Percentiles rank a stretch among this genome's conserved stretches.
These are phyloP conservation scores for Hypomontagnella submonticulosa DNA, from an alignment of 495 filamentous ascomycete species.

Conservation along the genomic window DNA sequence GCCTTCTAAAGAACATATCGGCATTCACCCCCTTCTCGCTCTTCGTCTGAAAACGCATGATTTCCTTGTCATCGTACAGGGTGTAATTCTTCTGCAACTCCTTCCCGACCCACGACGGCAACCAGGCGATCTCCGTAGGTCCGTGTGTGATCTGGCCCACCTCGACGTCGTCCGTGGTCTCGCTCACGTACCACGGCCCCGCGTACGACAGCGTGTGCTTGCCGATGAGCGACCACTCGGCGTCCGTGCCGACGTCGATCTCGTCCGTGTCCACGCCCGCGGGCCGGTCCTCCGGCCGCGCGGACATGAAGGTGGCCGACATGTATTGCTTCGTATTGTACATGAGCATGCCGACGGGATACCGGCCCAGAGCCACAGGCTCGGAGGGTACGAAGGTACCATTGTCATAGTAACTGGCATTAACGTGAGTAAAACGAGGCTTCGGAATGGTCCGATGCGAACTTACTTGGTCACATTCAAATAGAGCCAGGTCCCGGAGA, in stretches of 20 bases:
- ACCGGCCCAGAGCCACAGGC: constrained; percentile 12
- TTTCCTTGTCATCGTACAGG: constrained; percentile 18
- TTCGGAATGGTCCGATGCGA: neutral
- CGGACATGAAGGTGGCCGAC: constrained; percentile 39
- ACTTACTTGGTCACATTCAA: constrained; percentile 38
- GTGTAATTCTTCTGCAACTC: constrained; percentile 37
- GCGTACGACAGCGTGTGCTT: constrained; percentile 37
- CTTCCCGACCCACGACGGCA: constrained; percentile 33
- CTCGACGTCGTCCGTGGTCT: constrained; percentile 30
- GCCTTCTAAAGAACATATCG: constrained; percentile 24
- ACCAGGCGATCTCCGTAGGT: constrained; percentile 29
- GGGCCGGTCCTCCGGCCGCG: constrained; percentile 31
- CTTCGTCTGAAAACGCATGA: constrained; percentile 23
- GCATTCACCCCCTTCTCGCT: constrained; percentile 11
- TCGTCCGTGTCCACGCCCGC: constrained; percentile 7
- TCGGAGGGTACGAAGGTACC: constrained; percentile 23
- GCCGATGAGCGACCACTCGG: constrained; percentile 35
- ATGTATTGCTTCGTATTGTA: constrained; percentile 26
- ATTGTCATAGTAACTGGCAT: constrained; percentile 28
- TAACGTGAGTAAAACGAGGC: neutral
- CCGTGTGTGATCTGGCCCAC: constrained; percentile 37
- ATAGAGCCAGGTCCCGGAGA: constrained; percentile 37
- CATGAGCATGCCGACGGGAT: constrained; percentile 29
- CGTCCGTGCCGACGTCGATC: constrained; percentile 19
- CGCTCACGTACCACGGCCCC: constrained; percentile 34